Base-by-base conservation (phyloP, 768 basidiomycete genomes). In the Boletus pseudo-olivaceus region DNA sequence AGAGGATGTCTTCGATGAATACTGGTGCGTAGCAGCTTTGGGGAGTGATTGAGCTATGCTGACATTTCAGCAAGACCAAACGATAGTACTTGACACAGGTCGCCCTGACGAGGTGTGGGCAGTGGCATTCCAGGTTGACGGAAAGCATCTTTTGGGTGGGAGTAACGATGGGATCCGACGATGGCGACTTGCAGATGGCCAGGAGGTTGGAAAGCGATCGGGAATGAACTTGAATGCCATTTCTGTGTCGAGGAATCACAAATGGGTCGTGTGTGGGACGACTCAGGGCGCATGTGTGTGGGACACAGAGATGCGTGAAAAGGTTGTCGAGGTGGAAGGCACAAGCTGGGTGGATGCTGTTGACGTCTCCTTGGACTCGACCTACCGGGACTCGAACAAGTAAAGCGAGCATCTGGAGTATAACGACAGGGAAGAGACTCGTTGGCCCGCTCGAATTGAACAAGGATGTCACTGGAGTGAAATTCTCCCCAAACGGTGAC, bases 291-390 rank as follows among this genome's bases (percentile, higher is more conserved):
- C 23, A 10, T 2, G 15, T 0, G 26, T 42, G 8, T 42, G 41
- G 41, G 41, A 42, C 1, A 15, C 0, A 9, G 15, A 42, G 5
- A 17, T 43, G 9, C 15, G 10, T 1, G 15, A 43, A 9, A 43
- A 27, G 10, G 14, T 27, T 5, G 0, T 27, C 0, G 8, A 27
- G 0, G 42, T 43, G 7, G 26, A 27, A 23, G 15, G 0, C 15
- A 27, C 0, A 9, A 9, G 17, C 4, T 0, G 26, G 27, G 15
- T 5, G 2, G 0, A n/a, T n/a, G 4, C 26, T 5, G 26, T 42
- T 4, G 23, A 42, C 1, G 15, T 42, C 15, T 42, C 41, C 8
- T 23, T 23, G 2, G 41, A 42, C 5, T 27, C 41, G 5, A 15
- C 26, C 1, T 3, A 43, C 42, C 2, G 42, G 27, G 10, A 42